A percentile compares a stretch with the other conserved stretches of the same genome.
These are phyloP conservation scores for Psidium guajava DNA, from an alignment of 345 rosid species.

Conservation along the genomic window DNA sequence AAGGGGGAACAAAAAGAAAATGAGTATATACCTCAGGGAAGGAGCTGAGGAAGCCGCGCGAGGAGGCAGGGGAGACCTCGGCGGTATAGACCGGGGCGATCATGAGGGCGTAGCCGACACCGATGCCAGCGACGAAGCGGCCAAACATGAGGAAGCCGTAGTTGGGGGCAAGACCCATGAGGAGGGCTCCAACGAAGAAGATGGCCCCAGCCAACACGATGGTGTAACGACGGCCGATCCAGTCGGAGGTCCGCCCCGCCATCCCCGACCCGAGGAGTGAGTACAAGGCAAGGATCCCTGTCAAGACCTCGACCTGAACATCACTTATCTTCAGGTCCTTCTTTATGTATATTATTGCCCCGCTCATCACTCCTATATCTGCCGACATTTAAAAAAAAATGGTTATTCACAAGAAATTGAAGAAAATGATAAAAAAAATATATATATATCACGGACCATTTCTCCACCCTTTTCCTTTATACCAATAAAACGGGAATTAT, in stretches of 20 bases:
- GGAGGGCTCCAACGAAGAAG: conserved; percentile 83
- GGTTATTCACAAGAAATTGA: neutral
- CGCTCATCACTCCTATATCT: conserved; percentile 95
- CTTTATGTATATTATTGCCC: conserved; percentile 47
- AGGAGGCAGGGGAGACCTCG: conserved; percentile 80
- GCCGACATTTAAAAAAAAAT: neutral
- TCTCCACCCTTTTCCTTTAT: neutral
- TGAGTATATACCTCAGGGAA: conserved; percentile 44
- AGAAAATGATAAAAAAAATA: neutral
- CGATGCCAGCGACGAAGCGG: conserved; percentile 85
- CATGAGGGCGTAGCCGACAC: conserved; percentile 93
- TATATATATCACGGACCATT: neutral
- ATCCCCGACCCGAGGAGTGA: conserved; percentile 66
- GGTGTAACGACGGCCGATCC: conserved; percentile 87
- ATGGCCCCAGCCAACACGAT: conserved; percentile 78
- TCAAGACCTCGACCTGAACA: conserved; percentile 34
- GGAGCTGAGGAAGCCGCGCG: conserved; percentile 87
- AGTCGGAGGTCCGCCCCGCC: conserved; percentile 84
- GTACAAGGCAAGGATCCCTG: conserved; percentile 52
- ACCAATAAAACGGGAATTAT: neutral
- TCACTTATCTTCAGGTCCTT: conserved; percentile 33
- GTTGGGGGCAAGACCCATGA: conserved; percentile 82
- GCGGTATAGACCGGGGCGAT: conserved; percentile 94
- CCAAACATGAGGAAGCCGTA: conserved; percentile 91
- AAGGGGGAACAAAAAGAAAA: neutral